Evolutionary conservation across 179 eudicot species (phyloP).

Genomic region (Beta corolliflora): DNA sequence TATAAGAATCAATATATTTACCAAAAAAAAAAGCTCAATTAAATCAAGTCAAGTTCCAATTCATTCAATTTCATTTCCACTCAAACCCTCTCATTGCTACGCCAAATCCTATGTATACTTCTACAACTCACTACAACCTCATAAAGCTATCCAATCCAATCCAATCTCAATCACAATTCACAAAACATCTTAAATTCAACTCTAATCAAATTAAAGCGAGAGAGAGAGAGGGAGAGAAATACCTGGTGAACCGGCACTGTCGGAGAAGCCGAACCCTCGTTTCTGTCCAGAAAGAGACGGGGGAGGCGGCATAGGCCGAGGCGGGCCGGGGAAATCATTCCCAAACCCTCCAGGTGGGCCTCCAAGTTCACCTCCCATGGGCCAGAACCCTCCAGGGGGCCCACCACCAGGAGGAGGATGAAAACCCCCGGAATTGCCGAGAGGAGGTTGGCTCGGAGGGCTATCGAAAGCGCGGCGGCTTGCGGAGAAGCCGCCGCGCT

Average conservation of each 20-base stretch:
- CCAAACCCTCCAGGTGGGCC: slow-evolving; percentile 29
- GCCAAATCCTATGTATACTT: not conserved
- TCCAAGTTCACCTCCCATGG: slow-evolving; percentile 16
- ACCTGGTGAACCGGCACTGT: slow-evolving; percentile 64
- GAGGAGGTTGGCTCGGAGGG: slow-evolving; percentile 48
- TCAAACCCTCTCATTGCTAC: not conserved
- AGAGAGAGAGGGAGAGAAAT: not conserved
- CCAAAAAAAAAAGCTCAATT: no score
- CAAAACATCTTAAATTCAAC: not conserved
- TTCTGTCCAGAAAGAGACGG: slow-evolving; percentile 61
- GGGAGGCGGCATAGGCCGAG: slow-evolving; percentile 13
- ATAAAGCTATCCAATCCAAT: not conserved
- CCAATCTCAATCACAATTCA: no score
- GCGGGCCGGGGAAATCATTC: slow-evolving; percentile 29
- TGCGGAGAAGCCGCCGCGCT: slow-evolving; percentile 36
- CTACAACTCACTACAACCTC: not conserved
- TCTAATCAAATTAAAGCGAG: not conserved
- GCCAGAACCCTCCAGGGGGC: slow-evolving; percentile 30
- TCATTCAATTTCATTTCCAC: not conserved
- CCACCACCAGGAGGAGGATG: not conserved
- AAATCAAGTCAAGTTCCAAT: no score
- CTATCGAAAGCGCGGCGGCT: slow-evolving; percentile 46
- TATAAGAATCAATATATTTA: no score
- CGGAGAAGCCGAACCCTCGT: slow-evolving; percentile 58
- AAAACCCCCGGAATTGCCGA: slow-evolving; percentile 8